Evolutionary conservation across 1,284 basidiomycete species (phyloP).

Genomic region (Chalciporus sp.): DNA sequence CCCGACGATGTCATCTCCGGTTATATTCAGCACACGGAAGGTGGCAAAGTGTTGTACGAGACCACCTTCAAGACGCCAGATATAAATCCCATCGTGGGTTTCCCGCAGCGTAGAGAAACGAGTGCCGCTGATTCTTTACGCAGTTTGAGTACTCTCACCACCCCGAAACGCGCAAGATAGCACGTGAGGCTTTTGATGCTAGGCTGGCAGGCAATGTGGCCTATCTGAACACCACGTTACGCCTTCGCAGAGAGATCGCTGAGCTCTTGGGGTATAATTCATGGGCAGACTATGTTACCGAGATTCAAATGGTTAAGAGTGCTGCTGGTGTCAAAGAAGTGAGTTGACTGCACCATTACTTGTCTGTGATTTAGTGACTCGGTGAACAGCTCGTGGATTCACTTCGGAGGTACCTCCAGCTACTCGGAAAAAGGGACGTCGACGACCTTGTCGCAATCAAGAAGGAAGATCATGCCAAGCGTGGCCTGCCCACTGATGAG

Average conservation of each 20-base stretch:
- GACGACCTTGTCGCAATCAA: slow-evolving; percentile 69
- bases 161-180: slow-evolving; percentile 65
- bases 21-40: slow-evolving; percentile 61
- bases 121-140: not conserved
- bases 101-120: not conserved
- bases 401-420: slow-evolving; percentile 67
- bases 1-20: slow-evolving; percentile 72
- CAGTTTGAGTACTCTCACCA: slow-evolving; percentile 76
- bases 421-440: slow-evolving; percentile 67
- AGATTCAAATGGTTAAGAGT: slow-evolving; percentile 79
- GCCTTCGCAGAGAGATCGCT: slow-evolving; percentile 68
- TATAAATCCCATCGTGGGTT: slow-evolving; percentile 70
- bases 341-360: slow-evolving; percentile 15
- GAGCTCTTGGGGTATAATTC: slow-evolving; percentile 70
- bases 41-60: slow-evolving; percentile 56
- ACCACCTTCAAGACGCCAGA: slow-evolving; percentile 61
- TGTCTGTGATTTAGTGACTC: too few species aligned
- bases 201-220: slow-evolving; percentile 69
- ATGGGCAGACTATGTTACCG: slow-evolving; percentile 81
- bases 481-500: slow-evolving; percentile 62
- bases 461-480: slow-evolving; percentile 63
- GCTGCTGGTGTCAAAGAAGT: slow-evolving; percentile 52
- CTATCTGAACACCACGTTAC: slow-evolving; percentile 63
- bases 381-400: slow-evolving; percentile 62
- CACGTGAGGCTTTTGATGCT: slow-evolving; percentile 65